phyloP scores from a whole-genome alignment of 2,329 filamentous ascomycete genomes.

The Aspergillus flavus region DNA sequence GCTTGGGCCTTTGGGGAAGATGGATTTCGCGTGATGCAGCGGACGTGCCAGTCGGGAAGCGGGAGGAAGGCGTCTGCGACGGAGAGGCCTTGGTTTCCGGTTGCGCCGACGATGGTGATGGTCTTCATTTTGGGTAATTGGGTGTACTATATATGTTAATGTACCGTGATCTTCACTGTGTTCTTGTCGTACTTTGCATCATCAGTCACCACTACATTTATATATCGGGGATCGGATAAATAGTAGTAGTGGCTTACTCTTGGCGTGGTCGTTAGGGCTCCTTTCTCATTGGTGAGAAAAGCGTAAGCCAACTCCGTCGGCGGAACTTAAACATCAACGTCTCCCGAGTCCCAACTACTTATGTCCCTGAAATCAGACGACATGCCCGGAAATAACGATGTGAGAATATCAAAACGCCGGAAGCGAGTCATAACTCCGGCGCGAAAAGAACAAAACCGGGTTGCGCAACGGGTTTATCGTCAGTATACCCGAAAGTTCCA shows the following conservation, averaged over 20 bases:
- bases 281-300: constrained; percentile 15
- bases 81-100: constrained; percentile 36
- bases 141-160: neutral
- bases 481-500: constrained; percentile 12
- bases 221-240: neutral
- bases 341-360: neutral
- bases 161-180: neutral
- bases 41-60: constrained; percentile 32
- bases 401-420: constrained; percentile 6
- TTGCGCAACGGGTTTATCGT: constrained; percentile 42
- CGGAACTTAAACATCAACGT: neutral
- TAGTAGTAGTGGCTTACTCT: neutral
- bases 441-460: constrained; percentile 42
- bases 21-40: constrained; percentile 36
- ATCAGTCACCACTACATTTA: neutral
- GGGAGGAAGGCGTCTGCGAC: constrained; percentile 31
- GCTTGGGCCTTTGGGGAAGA: constrained; percentile 23
- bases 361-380: neutral
- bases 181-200: neutral
- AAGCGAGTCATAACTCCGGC: constrained; percentile 41
- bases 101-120: constrained; percentile 40
- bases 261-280: constrained; percentile 8
- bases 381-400: constrained; percentile 2
- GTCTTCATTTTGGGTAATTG: constrained; percentile 23
- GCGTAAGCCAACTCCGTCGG: constrained; percentile 19